A percentile compares a stretch with the other conserved stretches of the same genome.
These are phyloP conservation scores for Acorus gramineus DNA, from an alignment of 106 monocot genomes.

Conservation along the genomic window DNA sequence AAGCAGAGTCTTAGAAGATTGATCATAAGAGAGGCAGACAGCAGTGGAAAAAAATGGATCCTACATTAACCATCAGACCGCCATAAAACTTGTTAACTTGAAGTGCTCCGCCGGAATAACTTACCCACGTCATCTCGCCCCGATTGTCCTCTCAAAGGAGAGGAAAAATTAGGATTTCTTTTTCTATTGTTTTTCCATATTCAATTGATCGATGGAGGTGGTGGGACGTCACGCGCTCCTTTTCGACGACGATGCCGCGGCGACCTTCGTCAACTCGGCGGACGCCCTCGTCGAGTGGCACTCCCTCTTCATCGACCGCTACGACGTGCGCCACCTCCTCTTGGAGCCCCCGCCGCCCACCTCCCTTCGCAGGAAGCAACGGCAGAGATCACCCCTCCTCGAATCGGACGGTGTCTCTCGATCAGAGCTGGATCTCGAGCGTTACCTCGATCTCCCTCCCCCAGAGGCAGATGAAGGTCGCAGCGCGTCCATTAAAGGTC, in stretches of 20 bases:
- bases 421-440: slow-evolving; percentile 54
- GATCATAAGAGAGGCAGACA: too few relatives aligned
- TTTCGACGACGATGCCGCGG: slow-evolving; percentile 80
- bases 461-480: slow-evolving; percentile 7
- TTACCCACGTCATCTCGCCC: too few relatives aligned
- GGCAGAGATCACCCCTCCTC: background rate
- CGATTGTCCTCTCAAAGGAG: too few relatives aligned
- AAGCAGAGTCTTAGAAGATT: too few relatives aligned
- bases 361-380: slow-evolving; percentile 2
- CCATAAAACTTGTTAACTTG: too few relatives aligned
- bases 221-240: slow-evolving; percentile 71
- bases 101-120: too few relatives aligned
- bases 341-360: slow-evolving; percentile 48
- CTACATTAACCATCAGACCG: too few relatives aligned
- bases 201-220: slow-evolving; percentile 20
- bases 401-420: slow-evolving; percentile 27
- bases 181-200: too few relatives aligned
- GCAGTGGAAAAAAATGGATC: too few relatives aligned
- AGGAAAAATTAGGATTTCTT: too few relatives aligned
- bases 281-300: slow-evolving; percentile 72
- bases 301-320: slow-evolving; percentile 78
- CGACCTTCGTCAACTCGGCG: slow-evolving; percentile 64
- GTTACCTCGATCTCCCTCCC: slow-evolving; percentile 45
- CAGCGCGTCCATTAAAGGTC: background rate
- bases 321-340: slow-evolving; percentile 93